Evolutionary conservation across 257 asterid genomes (phyloP), one percentile per base, ranked within the genome.

Genomic region (Linaria vulgaris): DNA sequence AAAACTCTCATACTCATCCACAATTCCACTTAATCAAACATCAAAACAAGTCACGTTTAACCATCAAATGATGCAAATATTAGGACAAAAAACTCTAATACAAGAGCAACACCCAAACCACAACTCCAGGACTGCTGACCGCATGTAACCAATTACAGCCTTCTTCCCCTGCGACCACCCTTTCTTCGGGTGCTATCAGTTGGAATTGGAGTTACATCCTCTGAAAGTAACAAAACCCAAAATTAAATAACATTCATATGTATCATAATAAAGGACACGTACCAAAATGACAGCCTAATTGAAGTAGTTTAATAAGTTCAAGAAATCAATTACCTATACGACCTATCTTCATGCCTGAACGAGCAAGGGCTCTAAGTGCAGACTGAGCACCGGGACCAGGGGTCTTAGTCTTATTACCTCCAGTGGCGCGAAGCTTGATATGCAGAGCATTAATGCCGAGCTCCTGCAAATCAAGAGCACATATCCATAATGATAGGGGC

Each of bases 341-440:
- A 11, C 97, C 97, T 83, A 90, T 87, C 76, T 90, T 90, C 90
- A 90, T 90, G 77, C 96, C 95, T 0, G 97, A 83, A 50, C 97
- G 97, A 22, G 97, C 97, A 76, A 90, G 95, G 44, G 97, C 96
- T 51, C 97, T 74, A 27, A 90, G 95, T 4, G 97, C 97, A 38
- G 97, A 87, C 59, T 90, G 97, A 16, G 97, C 97, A 76, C 97
- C 97, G 67, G 97, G 97, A 4, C 97, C 97, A 54, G 97, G 97
- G 55, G 97, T 87, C 90, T 90, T 90, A 0, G 97, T 90, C 70
- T 90, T 90, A 52, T 90, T 90, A n/a, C 97, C 97, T 5, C 97
- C 97, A 6, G 97, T 90, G 23, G 97, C 97, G 53, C 97, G 85
- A 61, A 90, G 97, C 76, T 85, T 90, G 49, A 90, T 90, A 37